These are phyloP conservation scores for Alnus glutinosa DNA, from an alignment of 306 rosid species.

Conservation along the genomic window DNA sequence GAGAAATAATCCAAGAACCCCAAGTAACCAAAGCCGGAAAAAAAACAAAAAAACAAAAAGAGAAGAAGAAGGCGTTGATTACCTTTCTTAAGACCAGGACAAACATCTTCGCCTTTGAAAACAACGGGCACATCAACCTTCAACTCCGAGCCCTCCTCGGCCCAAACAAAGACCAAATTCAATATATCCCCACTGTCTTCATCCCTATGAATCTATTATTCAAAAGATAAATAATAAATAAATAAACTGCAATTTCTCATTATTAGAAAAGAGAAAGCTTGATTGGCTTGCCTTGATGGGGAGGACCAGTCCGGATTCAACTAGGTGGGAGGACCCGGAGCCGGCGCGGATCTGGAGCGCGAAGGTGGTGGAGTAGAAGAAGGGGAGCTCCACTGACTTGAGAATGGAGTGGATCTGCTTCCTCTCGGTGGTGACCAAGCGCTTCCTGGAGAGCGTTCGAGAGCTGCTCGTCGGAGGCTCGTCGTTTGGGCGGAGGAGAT, in stretches of 20 bases:
- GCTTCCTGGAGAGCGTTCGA: conserved; percentile 54
- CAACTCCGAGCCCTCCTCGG: conserved; percentile 75
- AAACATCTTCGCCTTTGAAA: conserved; percentile 76
- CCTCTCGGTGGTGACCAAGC: conserved; percentile 66
- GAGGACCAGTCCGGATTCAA: conserved; percentile 75
- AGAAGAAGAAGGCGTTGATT: conserved; percentile 1
- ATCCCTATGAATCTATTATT: conserved; percentile 66
- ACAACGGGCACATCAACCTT: conserved; percentile 85
- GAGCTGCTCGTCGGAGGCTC: not conserved
- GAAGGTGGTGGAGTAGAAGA: conserved; percentile 76
- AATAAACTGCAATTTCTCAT: not conserved
- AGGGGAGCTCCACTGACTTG: conserved; percentile 52
- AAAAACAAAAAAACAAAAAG: not conserved
- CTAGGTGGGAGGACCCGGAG: conserved; percentile 74
- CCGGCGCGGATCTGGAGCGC: conserved; percentile 96
- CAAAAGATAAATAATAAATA: not conserved
- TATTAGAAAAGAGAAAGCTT: not conserved
- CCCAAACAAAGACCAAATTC: conserved; percentile 94
- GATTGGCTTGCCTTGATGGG: conserved; percentile 66
- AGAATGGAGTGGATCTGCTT: conserved; percentile 84
- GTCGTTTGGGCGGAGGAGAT: conserved; percentile 41
- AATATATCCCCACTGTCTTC: conserved; percentile 66
- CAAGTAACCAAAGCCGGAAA: not conserved
- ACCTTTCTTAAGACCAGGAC: conserved; percentile 90
- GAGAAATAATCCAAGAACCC: not conserved